Conservation (phyloP, 108 stramenopile species). For the Nitzschia inconspicua region DNA sequence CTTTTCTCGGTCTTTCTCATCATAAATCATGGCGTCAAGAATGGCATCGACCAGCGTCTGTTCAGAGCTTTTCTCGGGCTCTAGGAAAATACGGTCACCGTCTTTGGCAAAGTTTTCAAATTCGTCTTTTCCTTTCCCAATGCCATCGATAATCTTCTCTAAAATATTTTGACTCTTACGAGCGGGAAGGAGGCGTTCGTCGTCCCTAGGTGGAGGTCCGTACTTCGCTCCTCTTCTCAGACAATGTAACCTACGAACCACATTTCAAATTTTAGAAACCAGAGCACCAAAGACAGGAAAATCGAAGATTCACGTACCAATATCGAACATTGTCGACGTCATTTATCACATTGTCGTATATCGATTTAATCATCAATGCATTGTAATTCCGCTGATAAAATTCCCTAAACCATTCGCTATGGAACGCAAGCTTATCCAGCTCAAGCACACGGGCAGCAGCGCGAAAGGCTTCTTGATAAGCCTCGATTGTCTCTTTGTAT, state of each 20-base stretch:
- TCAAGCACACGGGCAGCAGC: constrained; percentile 66
- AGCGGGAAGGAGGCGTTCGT: background rate
- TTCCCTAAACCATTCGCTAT: constrained; percentile 74
- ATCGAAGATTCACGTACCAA: constrained; percentile 40
- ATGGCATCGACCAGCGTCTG: constrained; percentile 81
- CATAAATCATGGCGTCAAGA: constrained; percentile 78
- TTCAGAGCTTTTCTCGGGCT: constrained; percentile 54
- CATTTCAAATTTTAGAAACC: background rate
- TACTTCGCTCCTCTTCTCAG: constrained; percentile 23
- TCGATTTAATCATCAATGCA: constrained; percentile 77
- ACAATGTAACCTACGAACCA: constrained; percentile 17
- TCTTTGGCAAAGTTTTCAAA: constrained; percentile 2
- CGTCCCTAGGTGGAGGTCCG: constrained; percentile 21
- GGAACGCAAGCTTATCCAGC: constrained; percentile 78
- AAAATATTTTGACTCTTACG: constrained; percentile 2
- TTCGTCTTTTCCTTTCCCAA: background rate
- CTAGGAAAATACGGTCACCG: constrained; percentile 41
- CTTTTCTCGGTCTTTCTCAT: constrained; percentile 47
- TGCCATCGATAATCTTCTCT: constrained; percentile 1
- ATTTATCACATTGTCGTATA: constrained; percentile 75
- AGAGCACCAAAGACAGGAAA: background rate
- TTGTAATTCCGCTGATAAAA: constrained; percentile 86
- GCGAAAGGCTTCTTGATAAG: constrained; percentile 68
- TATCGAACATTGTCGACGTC: constrained; percentile 78
- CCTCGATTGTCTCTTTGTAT: constrained; percentile 39